phyloP scores from a whole-genome alignment of 164 flowering plant genomes.

The Protea cynaroides region DNA sequence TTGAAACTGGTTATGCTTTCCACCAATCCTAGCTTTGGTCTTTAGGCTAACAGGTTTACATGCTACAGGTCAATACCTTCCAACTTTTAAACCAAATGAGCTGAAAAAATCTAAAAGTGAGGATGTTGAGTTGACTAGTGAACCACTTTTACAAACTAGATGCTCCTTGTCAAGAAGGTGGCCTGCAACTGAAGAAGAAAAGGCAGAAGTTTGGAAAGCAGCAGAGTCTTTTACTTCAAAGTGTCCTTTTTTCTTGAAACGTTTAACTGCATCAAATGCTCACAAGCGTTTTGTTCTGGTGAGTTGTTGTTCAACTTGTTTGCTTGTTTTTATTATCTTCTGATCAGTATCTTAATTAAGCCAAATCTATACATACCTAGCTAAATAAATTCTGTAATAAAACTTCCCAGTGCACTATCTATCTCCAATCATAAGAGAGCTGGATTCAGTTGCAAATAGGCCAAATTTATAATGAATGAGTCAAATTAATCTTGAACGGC shows the following conservation, averaged over 20 bases:
- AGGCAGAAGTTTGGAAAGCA: not conserved
- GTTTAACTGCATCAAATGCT: not conserved
- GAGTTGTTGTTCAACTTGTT: not conserved
- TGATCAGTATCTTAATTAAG: not conserved
- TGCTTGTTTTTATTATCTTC: not conserved
- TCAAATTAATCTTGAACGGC: not conserved
- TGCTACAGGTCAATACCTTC: not conserved
- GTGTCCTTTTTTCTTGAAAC: conserved; percentile 5
- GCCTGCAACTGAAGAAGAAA: not conserved
- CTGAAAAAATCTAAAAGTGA: not conserved
- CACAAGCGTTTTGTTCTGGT: not conserved
- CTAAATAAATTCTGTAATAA: not conserved
- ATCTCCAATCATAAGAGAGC: not conserved
- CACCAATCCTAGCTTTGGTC: too few species aligned
- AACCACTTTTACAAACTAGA: not conserved
- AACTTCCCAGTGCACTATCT: not conserved
- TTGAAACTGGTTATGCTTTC: too few species aligned
- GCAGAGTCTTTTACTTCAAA: conserved; percentile 14
- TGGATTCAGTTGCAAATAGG: not conserved
- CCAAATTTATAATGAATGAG: not conserved
- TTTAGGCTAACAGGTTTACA: too few species aligned
- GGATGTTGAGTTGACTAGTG: not conserved
- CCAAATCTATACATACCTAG: not conserved
- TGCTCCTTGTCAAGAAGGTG: not conserved
- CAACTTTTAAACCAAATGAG: not conserved